These are phyloP conservation scores for Waitea zeae DNA, from an alignment of 1,284 basidiomycete genomes.

Conservation along the genomic window DNA sequence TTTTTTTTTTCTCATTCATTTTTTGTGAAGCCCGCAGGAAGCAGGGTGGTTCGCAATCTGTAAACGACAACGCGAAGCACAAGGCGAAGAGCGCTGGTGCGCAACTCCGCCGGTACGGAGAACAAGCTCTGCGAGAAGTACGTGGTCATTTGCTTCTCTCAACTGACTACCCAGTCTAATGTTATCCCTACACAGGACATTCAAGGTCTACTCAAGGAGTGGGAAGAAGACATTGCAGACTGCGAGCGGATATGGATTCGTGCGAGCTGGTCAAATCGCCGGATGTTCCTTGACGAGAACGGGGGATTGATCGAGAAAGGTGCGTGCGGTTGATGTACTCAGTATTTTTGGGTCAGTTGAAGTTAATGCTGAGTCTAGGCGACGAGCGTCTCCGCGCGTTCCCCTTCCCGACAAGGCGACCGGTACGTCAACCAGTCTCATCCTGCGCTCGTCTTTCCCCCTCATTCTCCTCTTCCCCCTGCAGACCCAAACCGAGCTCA, in stretches of 20 bases:
- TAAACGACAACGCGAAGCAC: slow-evolving; percentile 88
- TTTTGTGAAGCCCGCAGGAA: slow-evolving; percentile 96
- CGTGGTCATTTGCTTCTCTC: slow-evolving; percentile 11
- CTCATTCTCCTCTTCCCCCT: slow-evolving; percentile 5
- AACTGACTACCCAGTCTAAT: no score
- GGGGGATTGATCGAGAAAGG: slow-evolving; percentile 41
- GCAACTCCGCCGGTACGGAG: slow-evolving; percentile 86
- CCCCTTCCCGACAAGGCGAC: slow-evolving; percentile 85
- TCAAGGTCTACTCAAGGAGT: slow-evolving; percentile 60
- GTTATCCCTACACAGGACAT: slow-evolving; percentile 58
- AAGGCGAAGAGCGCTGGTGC: slow-evolving; percentile 93
- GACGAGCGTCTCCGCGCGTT: slow-evolving; percentile 76
- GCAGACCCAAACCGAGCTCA: slow-evolving; percentile 82
- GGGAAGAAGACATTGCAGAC: slow-evolving; percentile 67
- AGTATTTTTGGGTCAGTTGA: background rate
- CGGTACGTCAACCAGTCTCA: slow-evolving; percentile 41
- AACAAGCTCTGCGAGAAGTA: slow-evolving; percentile 82
- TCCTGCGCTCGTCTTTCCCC: background rate
- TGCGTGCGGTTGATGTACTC: slow-evolving; percentile 7
- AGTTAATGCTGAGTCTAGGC: slow-evolving; percentile 14
- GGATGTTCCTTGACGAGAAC: slow-evolving; percentile 81
- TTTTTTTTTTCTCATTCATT: slow-evolving; percentile 3
- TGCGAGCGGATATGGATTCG: slow-evolving; percentile 85
- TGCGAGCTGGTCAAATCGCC: slow-evolving; percentile 70
- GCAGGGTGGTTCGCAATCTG: slow-evolving; percentile 89